phyloP scores from a whole-genome alignment of 495 filamentous ascomycete genomes.

The Xylaria intraflava region DNA sequence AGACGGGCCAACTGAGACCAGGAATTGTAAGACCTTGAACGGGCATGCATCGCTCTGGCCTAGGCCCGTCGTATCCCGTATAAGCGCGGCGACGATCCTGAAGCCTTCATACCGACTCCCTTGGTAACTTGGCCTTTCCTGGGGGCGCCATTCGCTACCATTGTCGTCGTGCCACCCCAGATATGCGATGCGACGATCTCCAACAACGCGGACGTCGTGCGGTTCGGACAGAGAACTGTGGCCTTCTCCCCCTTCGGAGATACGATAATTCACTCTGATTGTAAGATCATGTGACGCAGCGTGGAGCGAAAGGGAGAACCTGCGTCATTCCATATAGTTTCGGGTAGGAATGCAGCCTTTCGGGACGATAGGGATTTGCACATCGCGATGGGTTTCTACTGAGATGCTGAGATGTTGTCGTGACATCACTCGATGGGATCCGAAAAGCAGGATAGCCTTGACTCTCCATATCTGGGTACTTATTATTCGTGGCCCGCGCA shows the following conservation, averaged over 20 bases:
- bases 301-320: not conserved
- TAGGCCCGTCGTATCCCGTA: slow-evolving; percentile 80
- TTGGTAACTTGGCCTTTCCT: not conserved
- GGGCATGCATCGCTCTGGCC: slow-evolving; percentile 32
- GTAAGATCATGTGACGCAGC: not conserved
- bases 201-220: not conserved
- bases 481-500: not conserved
- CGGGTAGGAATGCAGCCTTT: not conserved
- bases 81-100: slow-evolving; percentile 35
- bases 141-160: slow-evolving; percentile 61
- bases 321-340: not conserved
- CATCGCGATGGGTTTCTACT: not conserved
- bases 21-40: slow-evolving; percentile 45
- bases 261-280: not conserved
- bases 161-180: slow-evolving; percentile 79
- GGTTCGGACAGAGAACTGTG: not conserved
- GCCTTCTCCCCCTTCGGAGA: not conserved
- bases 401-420: not conserved
- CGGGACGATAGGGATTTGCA: no score
- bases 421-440: not conserved
- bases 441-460: not conserved
- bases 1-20: not conserved
- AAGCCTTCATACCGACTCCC: not conserved
- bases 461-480: not conserved
- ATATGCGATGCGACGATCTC: slow-evolving; percentile 46